Percentiles rank a stretch among this genome's conserved stretches.
Conservation (phyloP, 352 stramenopile species). For the Phytophthora chlamydospora region DNA sequence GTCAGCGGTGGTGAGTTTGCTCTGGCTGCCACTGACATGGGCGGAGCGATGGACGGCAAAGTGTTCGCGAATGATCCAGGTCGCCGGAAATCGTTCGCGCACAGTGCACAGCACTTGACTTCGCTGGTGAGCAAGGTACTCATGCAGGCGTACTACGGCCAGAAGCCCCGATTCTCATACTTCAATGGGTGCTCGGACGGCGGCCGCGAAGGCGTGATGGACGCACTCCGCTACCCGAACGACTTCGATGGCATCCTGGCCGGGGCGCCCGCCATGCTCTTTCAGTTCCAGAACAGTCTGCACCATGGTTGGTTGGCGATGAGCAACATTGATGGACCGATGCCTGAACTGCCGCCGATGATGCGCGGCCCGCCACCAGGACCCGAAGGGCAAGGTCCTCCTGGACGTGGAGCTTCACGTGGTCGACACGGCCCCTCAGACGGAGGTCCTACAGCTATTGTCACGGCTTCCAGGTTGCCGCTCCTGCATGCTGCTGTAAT, state of each 20-base stretch:
- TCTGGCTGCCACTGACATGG: slow-evolving; percentile 43
- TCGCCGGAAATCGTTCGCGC: slow-evolving; percentile 37
- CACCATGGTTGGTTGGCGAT: slow-evolving; percentile 42
- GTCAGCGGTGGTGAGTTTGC: slow-evolving; percentile 36
- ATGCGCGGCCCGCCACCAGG: slow-evolving; percentile 15
- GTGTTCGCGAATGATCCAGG: slow-evolving; percentile 31
- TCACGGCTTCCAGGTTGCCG: slow-evolving; percentile 25
- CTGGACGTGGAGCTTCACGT: not conserved
- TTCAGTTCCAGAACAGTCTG: slow-evolving; percentile 45
- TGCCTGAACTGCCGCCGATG: slow-evolving; percentile 27
- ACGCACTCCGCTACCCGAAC: slow-evolving; percentile 39
- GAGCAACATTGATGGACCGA: slow-evolving; percentile 36
- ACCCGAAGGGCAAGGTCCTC: slow-evolving; percentile 6
- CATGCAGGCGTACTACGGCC: slow-evolving; percentile 42
- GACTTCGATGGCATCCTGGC: slow-evolving; percentile 48
- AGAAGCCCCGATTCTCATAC: slow-evolving; percentile 41
- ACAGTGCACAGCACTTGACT: slow-evolving; percentile 43
- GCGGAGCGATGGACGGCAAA: slow-evolving; percentile 34
- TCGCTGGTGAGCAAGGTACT: slow-evolving; percentile 43
- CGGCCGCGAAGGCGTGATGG: slow-evolving; percentile 47
- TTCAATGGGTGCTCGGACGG: slow-evolving; percentile 50
- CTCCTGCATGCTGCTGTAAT: slow-evolving; percentile 43
- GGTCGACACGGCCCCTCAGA: slow-evolving; percentile 5
- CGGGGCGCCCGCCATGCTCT: slow-evolving; percentile 44
- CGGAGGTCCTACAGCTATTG: slow-evolving; percentile 14